phyloP scores from a whole-genome alignment of 805 yeast genomes.

The Saccharomycopsis synnaedendra region DNA sequence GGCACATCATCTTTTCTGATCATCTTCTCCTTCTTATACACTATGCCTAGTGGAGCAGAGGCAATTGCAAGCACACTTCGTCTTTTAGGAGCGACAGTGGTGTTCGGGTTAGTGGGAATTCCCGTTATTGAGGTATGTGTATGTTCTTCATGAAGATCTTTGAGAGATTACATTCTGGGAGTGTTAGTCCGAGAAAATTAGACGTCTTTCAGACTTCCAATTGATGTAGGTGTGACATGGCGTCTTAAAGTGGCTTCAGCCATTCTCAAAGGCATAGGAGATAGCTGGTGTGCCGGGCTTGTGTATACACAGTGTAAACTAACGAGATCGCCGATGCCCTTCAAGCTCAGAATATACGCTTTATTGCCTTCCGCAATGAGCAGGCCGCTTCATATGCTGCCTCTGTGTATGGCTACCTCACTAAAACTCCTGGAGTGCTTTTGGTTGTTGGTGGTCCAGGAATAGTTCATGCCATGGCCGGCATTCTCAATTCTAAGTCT shows the following conservation, averaged over 20 bases:
- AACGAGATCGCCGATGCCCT: slow-evolving; percentile 45
- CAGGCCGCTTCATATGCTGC: slow-evolving; percentile 74
- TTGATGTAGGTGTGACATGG: too few species aligned
- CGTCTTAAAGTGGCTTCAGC: background rate
- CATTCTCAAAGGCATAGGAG: too few species aligned
- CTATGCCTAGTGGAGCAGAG: slow-evolving; percentile 27
- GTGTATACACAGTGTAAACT: too few species aligned
- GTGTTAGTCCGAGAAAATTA: too few species aligned
- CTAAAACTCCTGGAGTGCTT: slow-evolving; percentile 53
- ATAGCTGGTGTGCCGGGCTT: too few species aligned
- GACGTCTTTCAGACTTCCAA: too few species aligned
- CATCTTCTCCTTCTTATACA: too few species aligned
- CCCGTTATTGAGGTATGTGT: slow-evolving; percentile 50
- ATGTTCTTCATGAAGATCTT: too few species aligned
- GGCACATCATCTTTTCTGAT: background rate
- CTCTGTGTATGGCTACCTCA: slow-evolving; percentile 54
- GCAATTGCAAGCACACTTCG: slow-evolving; percentile 38
- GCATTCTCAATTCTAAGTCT: slow-evolving; percentile 47
- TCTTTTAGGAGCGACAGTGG: slow-evolving; percentile 38
- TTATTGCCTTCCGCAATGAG: slow-evolving; percentile 56
- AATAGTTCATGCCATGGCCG: slow-evolving; percentile 54
- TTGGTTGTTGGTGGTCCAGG: slow-evolving; percentile 75
- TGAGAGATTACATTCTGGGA: too few species aligned
- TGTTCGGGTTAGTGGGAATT: slow-evolving; percentile 67
- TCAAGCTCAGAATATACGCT: slow-evolving; percentile 40